Percentiles rank a stretch among this genome's conserved stretches.
These are phyloP conservation scores for Microstegium vimineum DNA, from an alignment of 176 grass and related monocot genomes.

Conservation along the genomic window DNA sequence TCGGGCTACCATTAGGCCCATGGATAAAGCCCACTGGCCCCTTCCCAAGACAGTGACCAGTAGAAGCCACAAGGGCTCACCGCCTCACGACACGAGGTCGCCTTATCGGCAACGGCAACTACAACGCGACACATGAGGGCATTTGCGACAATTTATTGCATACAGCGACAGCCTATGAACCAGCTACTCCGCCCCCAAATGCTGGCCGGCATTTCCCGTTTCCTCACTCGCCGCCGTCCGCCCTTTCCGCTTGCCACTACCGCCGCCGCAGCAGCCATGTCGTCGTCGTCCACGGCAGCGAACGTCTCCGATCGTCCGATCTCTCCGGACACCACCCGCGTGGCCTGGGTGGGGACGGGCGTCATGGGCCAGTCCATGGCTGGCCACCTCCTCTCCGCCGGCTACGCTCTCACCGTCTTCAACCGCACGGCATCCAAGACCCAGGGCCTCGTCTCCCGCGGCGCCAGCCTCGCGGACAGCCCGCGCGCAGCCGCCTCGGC, in stretches of 20 bases:
- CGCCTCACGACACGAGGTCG: too few species aligned
- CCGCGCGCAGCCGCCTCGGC: slow-evolving; percentile 45
- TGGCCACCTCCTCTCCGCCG: slow-evolving; percentile 70
- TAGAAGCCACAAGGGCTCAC: too few species aligned
- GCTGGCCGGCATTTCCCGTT: slow-evolving; percentile 26
- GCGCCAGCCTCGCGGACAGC: slow-evolving; percentile 44
- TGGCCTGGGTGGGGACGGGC: slow-evolving; percentile 90
- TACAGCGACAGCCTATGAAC: background rate
- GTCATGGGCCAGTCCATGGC: slow-evolving; percentile 97
- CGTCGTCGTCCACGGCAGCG: slow-evolving; percentile 23
- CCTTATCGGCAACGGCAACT: background rate
- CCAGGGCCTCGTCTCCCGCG: slow-evolving; percentile 52
- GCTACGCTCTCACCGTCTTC: slow-evolving; percentile 81
- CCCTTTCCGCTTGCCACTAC: slow-evolving; percentile 1
- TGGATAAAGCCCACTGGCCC: background rate
- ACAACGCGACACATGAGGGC: background rate
- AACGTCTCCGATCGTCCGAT: slow-evolving; percentile 21
- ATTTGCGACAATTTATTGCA: slow-evolving; percentile 19
- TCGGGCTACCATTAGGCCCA: background rate
- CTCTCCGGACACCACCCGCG: slow-evolving; percentile 46
- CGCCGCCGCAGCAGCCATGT: slow-evolving; percentile 34
- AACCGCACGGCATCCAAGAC: slow-evolving; percentile 74
- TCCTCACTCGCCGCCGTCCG: slow-evolving; percentile 29
- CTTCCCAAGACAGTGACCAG: background rate
- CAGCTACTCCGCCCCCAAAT: slow-evolving; percentile 22